Percentiles rank a stretch among this genome's conserved stretches.
These are phyloP conservation scores for Euphorbia lathyris DNA, from an alignment of 345 rosid species.

Conservation along the genomic window DNA sequence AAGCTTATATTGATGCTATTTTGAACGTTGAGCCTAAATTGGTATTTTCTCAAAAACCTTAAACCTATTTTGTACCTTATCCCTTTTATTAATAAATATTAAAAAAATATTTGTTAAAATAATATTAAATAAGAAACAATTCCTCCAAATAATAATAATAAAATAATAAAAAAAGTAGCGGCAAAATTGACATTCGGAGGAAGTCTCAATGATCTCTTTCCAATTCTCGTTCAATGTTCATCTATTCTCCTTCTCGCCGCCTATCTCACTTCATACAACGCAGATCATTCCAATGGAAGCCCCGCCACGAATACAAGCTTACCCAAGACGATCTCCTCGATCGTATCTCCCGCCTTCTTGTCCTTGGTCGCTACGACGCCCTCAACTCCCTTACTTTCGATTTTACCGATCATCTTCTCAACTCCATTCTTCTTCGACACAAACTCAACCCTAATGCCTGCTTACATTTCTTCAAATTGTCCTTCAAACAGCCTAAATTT, in stretches of 20 bases:
- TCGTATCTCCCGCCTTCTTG: constrained; percentile 67
- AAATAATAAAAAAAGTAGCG: no score
- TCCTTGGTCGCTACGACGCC: constrained; percentile 59
- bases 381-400: constrained; percentile 47
- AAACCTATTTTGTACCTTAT: no score
- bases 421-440: constrained; percentile 53
- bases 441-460: constrained; percentile 62
- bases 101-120: no score
- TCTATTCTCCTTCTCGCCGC: constrained; percentile 32
- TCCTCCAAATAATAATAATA: no score
- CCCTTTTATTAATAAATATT: no score
- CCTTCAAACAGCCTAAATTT: constrained; percentile 55
- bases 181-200: no score
- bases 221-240: constrained; percentile 34
- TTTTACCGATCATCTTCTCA: constrained; percentile 67
- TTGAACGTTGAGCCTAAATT: no score
- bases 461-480: constrained; percentile 56
- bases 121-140: no score
- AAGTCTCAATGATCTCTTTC: not conserved
- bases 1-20: no score
- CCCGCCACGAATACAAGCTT: constrained; percentile 54
- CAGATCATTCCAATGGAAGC: constrained; percentile 50
- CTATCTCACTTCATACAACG: constrained; percentile 20
- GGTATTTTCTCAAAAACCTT: no score
- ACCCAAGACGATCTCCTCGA: constrained; percentile 52